Evolutionary conservation across 371 early-diverging fungal species (phyloP).

Genomic region (Mucor plumbeus): DNA sequence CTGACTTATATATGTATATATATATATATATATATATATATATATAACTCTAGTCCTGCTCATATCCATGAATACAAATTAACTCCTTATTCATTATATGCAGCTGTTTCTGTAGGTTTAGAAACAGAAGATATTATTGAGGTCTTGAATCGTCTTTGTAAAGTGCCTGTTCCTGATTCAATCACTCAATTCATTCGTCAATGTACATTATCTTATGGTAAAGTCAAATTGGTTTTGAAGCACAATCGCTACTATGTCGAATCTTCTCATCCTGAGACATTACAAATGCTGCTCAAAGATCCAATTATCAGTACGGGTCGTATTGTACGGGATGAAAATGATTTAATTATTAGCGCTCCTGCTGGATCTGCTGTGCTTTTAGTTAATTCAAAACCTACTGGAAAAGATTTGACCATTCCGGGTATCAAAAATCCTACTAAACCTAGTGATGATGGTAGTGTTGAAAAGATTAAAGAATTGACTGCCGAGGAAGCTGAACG

Average conservation of each 20-base stretch:
- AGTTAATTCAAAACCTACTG: conserved; percentile 57
- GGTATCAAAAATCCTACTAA: conserved; percentile 53
- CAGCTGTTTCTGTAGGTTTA: conserved; percentile 99
- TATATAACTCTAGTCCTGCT: conserved; percentile 81
- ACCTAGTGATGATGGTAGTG: conserved; percentile 29
- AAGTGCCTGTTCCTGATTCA: conserved; percentile 86
- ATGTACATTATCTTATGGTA: conserved; percentile 95
- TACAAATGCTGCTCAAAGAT: conserved; percentile 88
- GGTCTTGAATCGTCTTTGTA: conserved; percentile 91
- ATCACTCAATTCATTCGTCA: conserved; percentile 89
- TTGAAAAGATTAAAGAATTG: conserved; percentile 26
- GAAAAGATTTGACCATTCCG: conserved; percentile 66
- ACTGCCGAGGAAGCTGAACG: conserved; percentile 39
- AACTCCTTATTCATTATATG: conserved; percentile 98
- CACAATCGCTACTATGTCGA: conserved; percentile 96
- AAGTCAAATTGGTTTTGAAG: conserved; percentile 97
- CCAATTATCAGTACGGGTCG: conserved; percentile 74
- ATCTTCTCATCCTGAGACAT: conserved; percentile 84
- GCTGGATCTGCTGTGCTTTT: conserved; percentile 33
- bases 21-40: too few species aligned
- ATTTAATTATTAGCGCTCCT: conserved; percentile 41
- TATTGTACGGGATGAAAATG: conserved; percentile 58
- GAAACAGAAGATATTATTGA: conserved; percentile 96
- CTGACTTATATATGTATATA: too few species aligned
- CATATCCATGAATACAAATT: conserved; percentile 98